phyloP scores from a whole-genome alignment of 768 basidiomycete genomes.

The Podaxis mareebaensis region DNA sequence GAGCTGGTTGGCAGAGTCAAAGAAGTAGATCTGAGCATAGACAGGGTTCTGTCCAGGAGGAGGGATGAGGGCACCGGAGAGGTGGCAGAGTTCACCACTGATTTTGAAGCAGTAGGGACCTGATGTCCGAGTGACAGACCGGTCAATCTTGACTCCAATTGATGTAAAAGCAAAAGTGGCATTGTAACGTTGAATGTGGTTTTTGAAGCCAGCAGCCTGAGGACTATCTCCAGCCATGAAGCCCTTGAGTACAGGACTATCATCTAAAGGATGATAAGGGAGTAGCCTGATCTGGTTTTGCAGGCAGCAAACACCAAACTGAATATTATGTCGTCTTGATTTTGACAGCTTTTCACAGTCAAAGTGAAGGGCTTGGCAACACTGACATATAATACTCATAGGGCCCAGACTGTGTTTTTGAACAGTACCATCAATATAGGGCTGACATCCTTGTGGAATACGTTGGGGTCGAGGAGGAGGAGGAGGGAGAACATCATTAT shows the following conservation, averaged over 20 bases:
- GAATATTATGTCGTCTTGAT: not conserved
- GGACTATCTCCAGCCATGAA: not conserved
- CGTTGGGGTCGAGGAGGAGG: not conserved
- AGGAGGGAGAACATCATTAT: not conserved
- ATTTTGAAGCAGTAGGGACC: conserved; percentile 21
- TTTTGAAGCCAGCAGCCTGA: not conserved
- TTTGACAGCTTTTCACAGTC: not conserved
- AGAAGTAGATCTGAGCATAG: conserved; percentile 22
- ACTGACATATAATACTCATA: not conserved
- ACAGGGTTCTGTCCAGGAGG: conserved; percentile 3
- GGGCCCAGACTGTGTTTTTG: not conserved
- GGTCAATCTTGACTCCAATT: not conserved
- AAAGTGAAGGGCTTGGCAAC: not conserved
- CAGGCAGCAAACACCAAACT: not conserved
- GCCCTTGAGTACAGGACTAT: not conserved
- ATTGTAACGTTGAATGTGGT: not conserved
- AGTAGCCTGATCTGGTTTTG: not conserved
- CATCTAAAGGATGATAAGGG: not conserved
- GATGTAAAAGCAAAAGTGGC: not conserved
- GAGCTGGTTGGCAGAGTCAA: conserved; percentile 17
- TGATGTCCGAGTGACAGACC: not conserved
- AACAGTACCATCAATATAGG: not conserved
- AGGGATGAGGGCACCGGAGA: conserved; percentile 14
- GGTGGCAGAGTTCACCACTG: conserved; percentile 20
- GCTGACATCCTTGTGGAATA: not conserved